Percentiles rank a stretch among this genome's conserved stretches.
These are phyloP conservation scores for Adansonia digitata DNA, from an alignment of 345 rosid genomes.

Conservation along the genomic window DNA sequence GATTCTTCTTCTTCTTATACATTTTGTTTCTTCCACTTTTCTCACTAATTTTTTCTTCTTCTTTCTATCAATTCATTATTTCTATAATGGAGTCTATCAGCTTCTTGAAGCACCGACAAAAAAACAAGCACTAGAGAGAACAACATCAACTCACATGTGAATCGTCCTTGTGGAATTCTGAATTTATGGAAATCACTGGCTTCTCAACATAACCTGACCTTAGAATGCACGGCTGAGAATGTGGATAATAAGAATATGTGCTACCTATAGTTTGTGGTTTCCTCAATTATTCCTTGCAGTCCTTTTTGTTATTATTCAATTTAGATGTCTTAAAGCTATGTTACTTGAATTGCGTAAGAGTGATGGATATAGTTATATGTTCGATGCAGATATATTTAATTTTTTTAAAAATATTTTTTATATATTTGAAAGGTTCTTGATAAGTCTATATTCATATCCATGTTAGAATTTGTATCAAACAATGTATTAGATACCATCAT, in stretches of 20 bases:
- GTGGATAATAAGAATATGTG: background rate
- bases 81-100: background rate
- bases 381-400: too few relatives aligned
- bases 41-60: constrained; percentile 16
- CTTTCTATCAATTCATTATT: too few relatives aligned
- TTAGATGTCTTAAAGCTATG: background rate
- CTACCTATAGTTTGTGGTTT: too few relatives aligned
- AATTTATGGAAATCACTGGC: background rate
- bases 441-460: too few relatives aligned
- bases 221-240: background rate
- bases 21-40: background rate
- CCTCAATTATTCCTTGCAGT: background rate
- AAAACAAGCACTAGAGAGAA: constrained; percentile 36
- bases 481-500: too few relatives aligned
- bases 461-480: too few relatives aligned
- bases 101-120: constrained; percentile 48
- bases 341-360: too few relatives aligned
- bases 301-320: background rate
- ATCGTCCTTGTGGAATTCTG: background rate
- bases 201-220: background rate
- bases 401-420: too few relatives aligned
- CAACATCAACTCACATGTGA: background rate
- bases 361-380: too few relatives aligned
- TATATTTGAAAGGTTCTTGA: too few relatives aligned
- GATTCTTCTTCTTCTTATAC: too few relatives aligned